phyloP scores from a whole-genome alignment of 2,329 filamentous ascomycete genomes.

The Claviceps arundinis region DNA sequence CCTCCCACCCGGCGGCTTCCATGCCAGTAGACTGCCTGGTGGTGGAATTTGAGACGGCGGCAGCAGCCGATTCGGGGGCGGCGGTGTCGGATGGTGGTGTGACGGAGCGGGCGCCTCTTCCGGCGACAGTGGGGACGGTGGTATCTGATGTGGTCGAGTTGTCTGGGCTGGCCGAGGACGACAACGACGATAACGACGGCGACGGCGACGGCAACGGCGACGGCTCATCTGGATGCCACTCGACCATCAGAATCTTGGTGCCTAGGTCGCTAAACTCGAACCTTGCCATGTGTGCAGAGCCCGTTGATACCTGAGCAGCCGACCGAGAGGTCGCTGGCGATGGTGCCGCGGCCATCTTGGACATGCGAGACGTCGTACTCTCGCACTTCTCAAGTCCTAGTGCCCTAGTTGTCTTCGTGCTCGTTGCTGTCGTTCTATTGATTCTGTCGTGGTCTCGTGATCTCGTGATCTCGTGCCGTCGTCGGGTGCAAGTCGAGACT shows the following conservation, averaged over 20 bases:
- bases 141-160: not conserved
- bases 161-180: not conserved
- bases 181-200: not conserved
- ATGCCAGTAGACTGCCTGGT: conserved; percentile 2
- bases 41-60: not conserved
- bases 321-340: conserved; percentile 22
- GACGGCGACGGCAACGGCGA: conserved; percentile 2
- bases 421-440: too few relatives aligned
- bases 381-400: not conserved
- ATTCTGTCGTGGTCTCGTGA: not conserved
- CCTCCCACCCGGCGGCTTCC: conserved; percentile 45
- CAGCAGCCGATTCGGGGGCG: not conserved
- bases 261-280: conserved; percentile 84
- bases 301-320: conserved; percentile 5
- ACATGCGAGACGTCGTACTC: not conserved
- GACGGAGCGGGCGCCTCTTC: conserved; percentile 2
- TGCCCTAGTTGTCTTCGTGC: too few relatives aligned
- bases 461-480: conserved; percentile 6
- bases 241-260: conserved; percentile 86
- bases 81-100: conserved; percentile 7
- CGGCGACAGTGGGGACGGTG: not conserved
- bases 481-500: not conserved
- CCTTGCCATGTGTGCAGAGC: conserved; percentile 38
- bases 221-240: conserved; percentile 50
- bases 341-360: conserved; percentile 11